A percentile compares a stretch with the other conserved stretches of the same genome.
Evolutionary conservation across 1,284 basidiomycete genomes (phyloP).

Genomic region (Agaricales sp.): DNA sequence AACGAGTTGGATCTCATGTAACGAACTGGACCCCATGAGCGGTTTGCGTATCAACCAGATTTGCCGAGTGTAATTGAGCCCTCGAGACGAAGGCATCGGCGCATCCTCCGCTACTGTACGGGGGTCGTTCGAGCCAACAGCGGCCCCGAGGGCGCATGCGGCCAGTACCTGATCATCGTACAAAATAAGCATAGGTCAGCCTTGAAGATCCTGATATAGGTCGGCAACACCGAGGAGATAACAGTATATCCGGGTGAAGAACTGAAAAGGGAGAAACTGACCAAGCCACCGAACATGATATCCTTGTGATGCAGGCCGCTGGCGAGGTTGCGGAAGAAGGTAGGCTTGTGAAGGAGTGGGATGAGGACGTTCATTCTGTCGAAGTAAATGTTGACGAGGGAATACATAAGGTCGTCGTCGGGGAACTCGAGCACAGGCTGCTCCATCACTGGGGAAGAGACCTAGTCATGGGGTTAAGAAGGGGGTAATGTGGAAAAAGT

Average conservation of each 20-base stretch:
- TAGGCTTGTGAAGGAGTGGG: constrained; percentile 31
- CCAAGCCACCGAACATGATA: constrained; percentile 24
- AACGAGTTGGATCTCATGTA: constrained; percentile 38
- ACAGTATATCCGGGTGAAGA: too few relatives aligned
- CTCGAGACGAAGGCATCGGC: not conserved
- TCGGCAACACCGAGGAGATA: too few relatives aligned
- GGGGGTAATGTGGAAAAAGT: not conserved
- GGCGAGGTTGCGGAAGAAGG: constrained; percentile 29
- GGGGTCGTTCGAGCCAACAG: constrained; percentile 24
- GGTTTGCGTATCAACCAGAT: constrained; percentile 4
- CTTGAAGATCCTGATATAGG: not conserved
- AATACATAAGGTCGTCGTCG: constrained; percentile 22
- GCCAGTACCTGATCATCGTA: not conserved
- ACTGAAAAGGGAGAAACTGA: not conserved
- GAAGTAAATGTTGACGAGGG: constrained; percentile 36
- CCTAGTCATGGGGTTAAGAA: not conserved
- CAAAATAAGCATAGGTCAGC: not conserved
- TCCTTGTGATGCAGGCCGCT: constrained; percentile 27
- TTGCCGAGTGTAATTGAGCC: not conserved
- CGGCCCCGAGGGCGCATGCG: not conserved
- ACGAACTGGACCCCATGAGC: constrained; percentile 26
- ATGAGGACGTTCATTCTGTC: constrained; percentile 23
- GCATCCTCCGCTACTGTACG: constrained; percentile 23
- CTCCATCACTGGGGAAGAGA: not conserved
- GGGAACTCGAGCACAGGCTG: constrained; percentile 12